Evolutionary conservation across 108 stramenopile species (phyloP).

Genomic region (Stephanodiscus triporus): DNA sequence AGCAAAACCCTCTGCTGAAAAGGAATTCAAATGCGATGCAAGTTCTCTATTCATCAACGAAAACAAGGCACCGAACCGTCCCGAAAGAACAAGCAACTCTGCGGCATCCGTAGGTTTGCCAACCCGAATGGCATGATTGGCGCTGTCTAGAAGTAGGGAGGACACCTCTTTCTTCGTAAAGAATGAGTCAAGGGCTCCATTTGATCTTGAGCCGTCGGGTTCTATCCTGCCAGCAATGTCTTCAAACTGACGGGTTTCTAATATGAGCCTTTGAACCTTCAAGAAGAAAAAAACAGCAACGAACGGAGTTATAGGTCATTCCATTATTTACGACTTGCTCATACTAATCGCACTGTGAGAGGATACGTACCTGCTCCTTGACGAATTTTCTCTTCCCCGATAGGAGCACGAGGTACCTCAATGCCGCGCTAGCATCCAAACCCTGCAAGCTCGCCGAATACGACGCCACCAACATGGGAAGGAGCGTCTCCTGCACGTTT

Average conservation of each 20-base stretch:
- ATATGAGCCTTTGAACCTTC: constrained; percentile 47
- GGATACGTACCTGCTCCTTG: constrained; percentile 37
- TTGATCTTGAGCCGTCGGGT: constrained; percentile 47
- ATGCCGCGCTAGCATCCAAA: constrained; percentile 38
- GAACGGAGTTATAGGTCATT: neutral
- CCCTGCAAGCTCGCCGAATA: constrained; percentile 54
- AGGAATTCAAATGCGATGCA: constrained; percentile 47
- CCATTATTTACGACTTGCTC: neutral
- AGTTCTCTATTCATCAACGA: constrained; percentile 59
- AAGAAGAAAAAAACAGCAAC: neutral
- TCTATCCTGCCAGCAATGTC: constrained; percentile 46
- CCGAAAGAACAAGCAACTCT: constrained; percentile 54
- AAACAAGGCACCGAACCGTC: constrained; percentile 50
- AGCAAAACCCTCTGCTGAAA: constrained; percentile 44
- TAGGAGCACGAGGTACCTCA: constrained; percentile 48
- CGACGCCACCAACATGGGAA: constrained; percentile 43
- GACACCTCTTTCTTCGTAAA: constrained; percentile 62
- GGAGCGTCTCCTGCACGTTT: constrained; percentile 5
- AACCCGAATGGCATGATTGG: constrained; percentile 37
- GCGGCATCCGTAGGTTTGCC: constrained; percentile 54
- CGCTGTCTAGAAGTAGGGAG: constrained; percentile 55
- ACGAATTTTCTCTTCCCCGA: constrained; percentile 27
- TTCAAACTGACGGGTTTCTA: constrained; percentile 55
- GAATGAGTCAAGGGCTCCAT: constrained; percentile 61
- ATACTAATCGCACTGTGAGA: neutral